Conservation (phyloP, 345 rosid genomes). For the Excoecaria cochinchinensis region DNA sequence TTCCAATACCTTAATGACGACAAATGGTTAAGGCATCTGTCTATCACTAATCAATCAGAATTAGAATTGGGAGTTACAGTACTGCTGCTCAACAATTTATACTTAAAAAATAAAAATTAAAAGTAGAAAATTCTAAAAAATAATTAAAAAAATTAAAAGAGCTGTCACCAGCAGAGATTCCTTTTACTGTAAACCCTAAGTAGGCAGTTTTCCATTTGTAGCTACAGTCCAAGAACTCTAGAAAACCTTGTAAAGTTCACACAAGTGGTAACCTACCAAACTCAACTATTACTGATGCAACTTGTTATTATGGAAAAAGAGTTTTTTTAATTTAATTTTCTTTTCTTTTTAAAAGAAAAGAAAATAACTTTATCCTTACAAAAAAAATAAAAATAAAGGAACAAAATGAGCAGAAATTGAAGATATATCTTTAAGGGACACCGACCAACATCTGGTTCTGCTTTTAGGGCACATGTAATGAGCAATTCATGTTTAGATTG, state of each 20-base stretch:
- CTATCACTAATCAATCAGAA: too few species aligned
- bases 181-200: constrained; percentile 24
- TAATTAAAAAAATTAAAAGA: background rate
- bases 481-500: constrained; percentile 30
- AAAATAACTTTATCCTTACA: too few species aligned
- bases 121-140: too few species aligned
- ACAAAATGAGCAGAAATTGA: background rate
- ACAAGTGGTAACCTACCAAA: constrained; percentile 43
- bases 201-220: constrained; percentile 57
- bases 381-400: too few species aligned
- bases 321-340: too few species aligned
- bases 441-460: constrained; percentile 53
- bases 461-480: constrained; percentile 50
- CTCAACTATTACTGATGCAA: background rate
- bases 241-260: constrained; percentile 40
- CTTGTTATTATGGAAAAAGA: too few species aligned
- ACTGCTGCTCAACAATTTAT: too few species aligned
- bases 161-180: constrained; percentile 38
- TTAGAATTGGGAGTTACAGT: too few species aligned
- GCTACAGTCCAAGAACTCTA: constrained; percentile 41
- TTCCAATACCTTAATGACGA: too few species aligned
- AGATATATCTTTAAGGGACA: constrained; percentile 25
- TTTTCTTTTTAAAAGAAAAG: too few species aligned
- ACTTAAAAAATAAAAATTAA: too few species aligned
- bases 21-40: too few species aligned